phyloP scores from a whole-genome alignment of 768 basidiomycete species.

The Roridomyces roridus region DNA sequence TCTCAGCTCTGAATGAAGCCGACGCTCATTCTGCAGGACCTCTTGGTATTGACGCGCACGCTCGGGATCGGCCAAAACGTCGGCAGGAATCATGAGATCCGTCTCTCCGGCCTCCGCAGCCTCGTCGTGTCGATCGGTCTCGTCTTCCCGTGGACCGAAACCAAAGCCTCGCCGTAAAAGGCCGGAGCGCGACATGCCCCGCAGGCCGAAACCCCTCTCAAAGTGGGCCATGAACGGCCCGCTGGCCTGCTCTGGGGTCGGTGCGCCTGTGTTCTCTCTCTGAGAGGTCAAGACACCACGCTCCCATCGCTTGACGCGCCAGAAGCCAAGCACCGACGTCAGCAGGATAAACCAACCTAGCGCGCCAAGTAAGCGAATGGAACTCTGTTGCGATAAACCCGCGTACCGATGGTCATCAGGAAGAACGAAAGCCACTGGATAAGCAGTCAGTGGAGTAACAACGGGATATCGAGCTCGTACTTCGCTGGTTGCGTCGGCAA shows the following conservation, averaged over 20 bases:
- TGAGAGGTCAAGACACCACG: slow-evolving; percentile 71
- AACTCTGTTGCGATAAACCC: slow-evolving; percentile 27
- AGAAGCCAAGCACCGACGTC: slow-evolving; percentile 89
- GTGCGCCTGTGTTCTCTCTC: slow-evolving; percentile 35
- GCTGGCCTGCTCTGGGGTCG: slow-evolving; percentile 27
- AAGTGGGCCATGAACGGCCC: slow-evolving; percentile 40
- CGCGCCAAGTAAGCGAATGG: not conserved
- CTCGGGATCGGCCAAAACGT: slow-evolving; percentile 43
- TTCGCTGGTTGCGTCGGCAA: slow-evolving; percentile 80
- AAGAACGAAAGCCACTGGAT: slow-evolving; percentile 88
- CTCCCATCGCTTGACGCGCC: slow-evolving; percentile 92
- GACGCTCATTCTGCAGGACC: slow-evolving; percentile 59
- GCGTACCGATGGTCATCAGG: slow-evolving; percentile 84
- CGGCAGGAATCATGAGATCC: slow-evolving; percentile 47
- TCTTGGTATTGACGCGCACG: slow-evolving; percentile 48
- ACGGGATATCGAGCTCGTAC: not conserved
- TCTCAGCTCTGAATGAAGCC: slow-evolving; percentile 64
- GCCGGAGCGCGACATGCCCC: slow-evolving; percentile 44
- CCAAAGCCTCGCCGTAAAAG: slow-evolving; percentile 55
- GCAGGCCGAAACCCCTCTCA: slow-evolving; percentile 46
- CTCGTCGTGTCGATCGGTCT: slow-evolving; percentile 30
- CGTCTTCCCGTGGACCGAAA: slow-evolving; percentile 34
- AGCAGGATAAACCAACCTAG: slow-evolving; percentile 86
- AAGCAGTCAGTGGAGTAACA: not conserved
- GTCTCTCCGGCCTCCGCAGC: slow-evolving; percentile 37